Base-by-base conservation (phyloP, 371 early-diverging fungal species). In the Rhizopus delemar region DNA sequence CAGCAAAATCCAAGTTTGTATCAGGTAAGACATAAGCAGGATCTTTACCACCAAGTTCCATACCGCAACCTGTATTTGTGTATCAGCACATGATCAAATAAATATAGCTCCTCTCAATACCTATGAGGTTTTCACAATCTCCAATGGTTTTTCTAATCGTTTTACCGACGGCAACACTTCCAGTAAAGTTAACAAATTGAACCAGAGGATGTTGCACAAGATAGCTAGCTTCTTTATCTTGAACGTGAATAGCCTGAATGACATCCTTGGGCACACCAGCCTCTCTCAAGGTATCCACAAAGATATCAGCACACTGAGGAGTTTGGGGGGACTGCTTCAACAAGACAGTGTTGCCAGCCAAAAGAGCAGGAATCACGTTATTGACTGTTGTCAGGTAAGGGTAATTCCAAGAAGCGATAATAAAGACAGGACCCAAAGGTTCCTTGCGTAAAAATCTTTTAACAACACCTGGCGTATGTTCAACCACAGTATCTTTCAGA, bases 41-140 rank as follows among this genome's bases (percentile, higher is more conserved):
- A 66, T 91, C 92, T 63, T 92, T 93, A 11, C 94, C 94, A 13
- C 94, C 94, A 5, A 94, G 78, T 56, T 94, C 94, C 66, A 94
- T 80, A 2, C 88, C 89, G 15, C 86, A 83, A 5, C 81, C 88
- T 85, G n/a, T 38, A 2, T 8, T 1, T 4, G 5, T 43, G 31
- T n/a, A 35, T 43, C 35, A 13, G 46, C 22, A 4, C 32, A 46
- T n/a, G 33, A 22, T 46, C 31, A 39, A 29, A 7, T 46, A n/a
- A 16, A 35, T 41, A 4, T 33, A 15, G 22, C 6, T 11, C n/a
- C 48, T 61, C 74, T 22, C 22, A 22, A 22, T 22, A 86, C 90
- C 86, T 57, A 89, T 87, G 51, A 87, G 79, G 36, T 82, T 82
- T 22, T 74, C 65, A 34, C 85, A 76, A 36, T 86, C 86, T 8